Evolutionary conservation across 2,329 filamentous ascomycete genomes (phyloP).

Genomic region (Chrysoporthe puriensis): DNA sequence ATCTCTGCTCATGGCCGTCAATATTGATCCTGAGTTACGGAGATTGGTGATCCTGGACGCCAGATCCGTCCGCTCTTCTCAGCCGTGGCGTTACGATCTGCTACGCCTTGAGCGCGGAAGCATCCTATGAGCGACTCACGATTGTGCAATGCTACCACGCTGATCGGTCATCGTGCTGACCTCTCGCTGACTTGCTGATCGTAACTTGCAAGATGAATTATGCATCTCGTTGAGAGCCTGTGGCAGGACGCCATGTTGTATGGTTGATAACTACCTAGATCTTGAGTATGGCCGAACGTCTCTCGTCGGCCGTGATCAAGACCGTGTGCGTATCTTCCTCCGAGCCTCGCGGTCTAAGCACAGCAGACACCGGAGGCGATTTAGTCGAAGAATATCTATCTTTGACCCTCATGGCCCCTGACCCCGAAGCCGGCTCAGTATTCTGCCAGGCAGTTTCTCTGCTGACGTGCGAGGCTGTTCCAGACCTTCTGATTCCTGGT

Average conservation of each 20-base stretch:
- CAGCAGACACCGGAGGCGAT: no score
- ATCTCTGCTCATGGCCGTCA: background rate
- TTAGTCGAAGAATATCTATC: background rate
- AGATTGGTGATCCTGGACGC: background rate
- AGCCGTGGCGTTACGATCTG: background rate
- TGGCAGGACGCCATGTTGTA: no score
- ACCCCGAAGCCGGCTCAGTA: background rate
- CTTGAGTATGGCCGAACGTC: background rate
- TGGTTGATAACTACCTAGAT: background rate
- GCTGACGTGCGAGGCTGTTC: slow-evolving; percentile 1
- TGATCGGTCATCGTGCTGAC: background rate
- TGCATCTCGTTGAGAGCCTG: background rate
- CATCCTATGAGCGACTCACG: background rate
- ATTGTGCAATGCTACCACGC: background rate
- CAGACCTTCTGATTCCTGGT: background rate
- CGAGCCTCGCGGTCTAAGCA: no score
- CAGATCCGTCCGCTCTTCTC: background rate
- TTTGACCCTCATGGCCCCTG: background rate
- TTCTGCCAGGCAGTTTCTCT: background rate
- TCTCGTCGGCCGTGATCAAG: background rate
- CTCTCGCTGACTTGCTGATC: slow-evolving; percentile 4
- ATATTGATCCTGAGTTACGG: background rate
- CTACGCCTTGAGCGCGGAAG: background rate
- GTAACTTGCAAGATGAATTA: background rate
- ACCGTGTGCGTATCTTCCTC: background rate